phyloP scores from a whole-genome alignment of 805 yeast species.

The Millerozyma acaciae region DNA sequence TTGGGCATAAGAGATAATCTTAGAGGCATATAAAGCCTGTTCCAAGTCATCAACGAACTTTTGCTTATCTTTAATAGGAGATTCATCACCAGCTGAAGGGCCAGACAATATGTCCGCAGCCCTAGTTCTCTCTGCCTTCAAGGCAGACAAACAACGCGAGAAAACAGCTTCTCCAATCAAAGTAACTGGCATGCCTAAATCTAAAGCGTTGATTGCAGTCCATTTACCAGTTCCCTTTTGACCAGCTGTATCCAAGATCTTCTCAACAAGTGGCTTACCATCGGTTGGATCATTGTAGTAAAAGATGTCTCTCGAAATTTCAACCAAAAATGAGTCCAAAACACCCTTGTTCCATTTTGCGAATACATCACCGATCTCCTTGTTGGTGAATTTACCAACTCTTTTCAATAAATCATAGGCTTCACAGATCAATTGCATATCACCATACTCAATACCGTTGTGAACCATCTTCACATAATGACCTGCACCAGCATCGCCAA shows the following conservation, averaged over 20 bases:
- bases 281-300: slow-evolving; percentile 80
- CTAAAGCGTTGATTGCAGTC: slow-evolving; percentile 98
- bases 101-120: slow-evolving; percentile 81
- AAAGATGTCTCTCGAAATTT: slow-evolving; percentile 93
- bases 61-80: slow-evolving; percentile 66
- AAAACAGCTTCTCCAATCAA: slow-evolving; percentile 98
- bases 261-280: slow-evolving; percentile 91
- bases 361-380: slow-evolving; percentile 91
- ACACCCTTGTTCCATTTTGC: slow-evolving; percentile 96
- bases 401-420: slow-evolving; percentile 96
- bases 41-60: slow-evolving; percentile 88
- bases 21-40: slow-evolving; percentile 98
- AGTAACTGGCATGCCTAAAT: slow-evolving; percentile 97
- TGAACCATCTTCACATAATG: slow-evolving; percentile 99
- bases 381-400: slow-evolving; percentile 83
- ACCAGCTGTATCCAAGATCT: slow-evolving; percentile 95
- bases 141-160: slow-evolving; percentile 90
- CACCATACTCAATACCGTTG: slow-evolving; percentile 99
- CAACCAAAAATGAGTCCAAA: slow-evolving; percentile 92
- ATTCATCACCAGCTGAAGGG: slow-evolving; percentile 65
- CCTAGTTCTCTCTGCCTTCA: slow-evolving; percentile 84
- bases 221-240: slow-evolving; percentile 99
- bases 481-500: slow-evolving; percentile 98
- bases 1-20: slow-evolving; percentile 97
- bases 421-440: slow-evolving; percentile 98